These are phyloP conservation scores for Alloteropsis angusta DNA, from an alignment of 202 grass and related monocot genomes.

Conservation along the genomic window DNA sequence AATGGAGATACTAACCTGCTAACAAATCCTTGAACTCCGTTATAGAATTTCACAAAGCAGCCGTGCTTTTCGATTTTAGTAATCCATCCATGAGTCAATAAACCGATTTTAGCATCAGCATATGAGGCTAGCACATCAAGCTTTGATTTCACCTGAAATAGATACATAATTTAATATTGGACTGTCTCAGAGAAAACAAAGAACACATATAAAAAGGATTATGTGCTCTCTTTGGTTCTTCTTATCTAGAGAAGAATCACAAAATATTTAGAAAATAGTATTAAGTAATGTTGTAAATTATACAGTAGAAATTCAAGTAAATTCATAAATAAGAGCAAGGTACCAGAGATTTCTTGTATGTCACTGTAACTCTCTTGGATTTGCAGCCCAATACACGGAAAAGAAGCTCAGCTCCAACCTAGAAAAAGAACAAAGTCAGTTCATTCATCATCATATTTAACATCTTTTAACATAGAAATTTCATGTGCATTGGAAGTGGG, in stretches of 20 bases:
- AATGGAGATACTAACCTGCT: constrained; percentile 46
- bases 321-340: neutral
- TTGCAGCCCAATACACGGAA: constrained; percentile 96
- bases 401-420: constrained; percentile 83
- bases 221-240: neutral
- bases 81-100: constrained; percentile 92
- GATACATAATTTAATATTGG: neutral
- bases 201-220: neutral
- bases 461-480: constrained; percentile 8
- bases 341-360: constrained; percentile 94
- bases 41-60: constrained; percentile 89
- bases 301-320: neutral
- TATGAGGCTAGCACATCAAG: constrained; percentile 70
- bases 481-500: constrained; percentile 1
- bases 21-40: constrained; percentile 87
- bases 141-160: constrained; percentile 92
- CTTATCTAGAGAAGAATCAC: constrained; percentile 1
- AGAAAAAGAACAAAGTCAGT: constrained; percentile 9
- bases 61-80: constrained; percentile 95
- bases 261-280: neutral
- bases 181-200: constrained; percentile 2
- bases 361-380: constrained; percentile 91
- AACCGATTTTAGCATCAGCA: constrained; percentile 79
- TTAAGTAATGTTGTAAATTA: neutral
- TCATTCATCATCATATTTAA: neutral